These are phyloP conservation scores for Pleurotus salmoneostramineus DNA, from an alignment of 768 basidiomycete genomes.

Conservation along the genomic window DNA sequence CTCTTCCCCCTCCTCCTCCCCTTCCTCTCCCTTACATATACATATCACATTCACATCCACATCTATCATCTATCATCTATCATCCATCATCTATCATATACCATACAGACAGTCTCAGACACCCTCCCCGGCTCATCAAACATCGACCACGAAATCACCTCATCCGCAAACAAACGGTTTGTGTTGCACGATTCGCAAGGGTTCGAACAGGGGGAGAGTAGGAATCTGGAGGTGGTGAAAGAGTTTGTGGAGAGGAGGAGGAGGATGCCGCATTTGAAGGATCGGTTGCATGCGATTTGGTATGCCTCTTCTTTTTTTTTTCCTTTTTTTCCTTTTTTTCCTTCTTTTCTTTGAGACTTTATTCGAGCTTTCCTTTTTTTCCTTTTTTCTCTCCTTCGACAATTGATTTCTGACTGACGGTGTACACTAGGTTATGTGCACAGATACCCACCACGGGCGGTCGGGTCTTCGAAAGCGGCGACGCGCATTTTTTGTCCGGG, in stretches of 20 bases:
- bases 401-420: too few species aligned
- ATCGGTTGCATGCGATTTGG: conserved; percentile 27
- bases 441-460: conserved; percentile 19
- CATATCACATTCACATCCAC: too few species aligned
- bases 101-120: conserved; percentile 6
- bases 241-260: conserved; percentile 9
- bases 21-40: too few species aligned
- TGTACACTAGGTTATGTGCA: conserved; percentile 26
- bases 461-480: conserved; percentile 19
- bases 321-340: too few species aligned
- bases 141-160: conserved; percentile 10
- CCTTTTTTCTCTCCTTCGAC: too few species aligned
- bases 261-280: neutral
- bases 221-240: conserved; percentile 9
- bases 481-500: conserved; percentile 18
- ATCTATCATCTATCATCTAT: too few species aligned
- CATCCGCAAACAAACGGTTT: conserved; percentile 6
- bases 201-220: conserved; percentile 10
- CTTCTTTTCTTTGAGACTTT: too few species aligned
- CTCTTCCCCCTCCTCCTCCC: too few species aligned
- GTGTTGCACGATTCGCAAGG: conserved; percentile 15
- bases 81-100: too few species aligned
- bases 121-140: conserved; percentile 3
- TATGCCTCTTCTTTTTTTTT: neutral
- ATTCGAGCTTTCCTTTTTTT: too few species aligned